Conservation (phyloP, 2,329 filamentous ascomycete genomes). For the Pseudogymnoascus sp. region DNA sequence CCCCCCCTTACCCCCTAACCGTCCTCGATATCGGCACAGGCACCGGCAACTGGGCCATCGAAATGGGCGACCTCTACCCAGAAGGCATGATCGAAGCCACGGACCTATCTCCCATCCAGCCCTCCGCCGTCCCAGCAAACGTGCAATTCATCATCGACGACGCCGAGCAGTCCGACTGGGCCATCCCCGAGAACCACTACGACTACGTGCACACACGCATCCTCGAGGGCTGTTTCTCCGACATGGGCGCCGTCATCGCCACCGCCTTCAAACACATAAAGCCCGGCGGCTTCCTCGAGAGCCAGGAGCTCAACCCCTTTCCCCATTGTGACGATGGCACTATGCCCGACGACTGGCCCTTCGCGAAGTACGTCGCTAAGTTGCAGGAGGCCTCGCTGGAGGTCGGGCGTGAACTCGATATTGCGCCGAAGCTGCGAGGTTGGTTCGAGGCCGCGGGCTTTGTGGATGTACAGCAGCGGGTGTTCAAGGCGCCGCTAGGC, state of each 20-base stretch:
- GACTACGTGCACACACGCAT: constrained; percentile 50
- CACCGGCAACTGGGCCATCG: constrained; percentile 54
- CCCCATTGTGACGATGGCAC: constrained; percentile 37
- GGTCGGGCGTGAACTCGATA: constrained; percentile 27
- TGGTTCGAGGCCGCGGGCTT: constrained; percentile 23
- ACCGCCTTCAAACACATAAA: constrained; percentile 13
- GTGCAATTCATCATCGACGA: constrained; percentile 56
- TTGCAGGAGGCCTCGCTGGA: constrained; percentile 22
- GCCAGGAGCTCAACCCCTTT: constrained; percentile 15
- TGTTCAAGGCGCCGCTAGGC: constrained; percentile 40
- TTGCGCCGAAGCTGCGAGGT: constrained; percentile 14
- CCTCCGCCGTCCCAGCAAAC: constrained; percentile 56
- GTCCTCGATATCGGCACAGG: constrained; percentile 42
- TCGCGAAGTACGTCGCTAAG: constrained; percentile 34
- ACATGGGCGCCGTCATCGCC: constrained; percentile 35
- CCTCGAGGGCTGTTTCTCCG: constrained; percentile 45
- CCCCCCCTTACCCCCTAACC: constrained; percentile 24
- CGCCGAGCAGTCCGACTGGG: constrained; percentile 34
- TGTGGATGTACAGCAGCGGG: constrained; percentile 23
- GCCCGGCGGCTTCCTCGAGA: constrained; percentile 20
- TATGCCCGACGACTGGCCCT: constrained; percentile 30
- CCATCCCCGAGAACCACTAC: constrained; percentile 39
- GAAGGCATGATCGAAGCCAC: constrained; percentile 49
- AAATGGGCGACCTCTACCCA: constrained; percentile 54
- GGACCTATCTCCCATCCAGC: constrained; percentile 59